Base-by-base conservation (phyloP, 257 asterid species). In the Thymus quinquecostatus region DNA sequence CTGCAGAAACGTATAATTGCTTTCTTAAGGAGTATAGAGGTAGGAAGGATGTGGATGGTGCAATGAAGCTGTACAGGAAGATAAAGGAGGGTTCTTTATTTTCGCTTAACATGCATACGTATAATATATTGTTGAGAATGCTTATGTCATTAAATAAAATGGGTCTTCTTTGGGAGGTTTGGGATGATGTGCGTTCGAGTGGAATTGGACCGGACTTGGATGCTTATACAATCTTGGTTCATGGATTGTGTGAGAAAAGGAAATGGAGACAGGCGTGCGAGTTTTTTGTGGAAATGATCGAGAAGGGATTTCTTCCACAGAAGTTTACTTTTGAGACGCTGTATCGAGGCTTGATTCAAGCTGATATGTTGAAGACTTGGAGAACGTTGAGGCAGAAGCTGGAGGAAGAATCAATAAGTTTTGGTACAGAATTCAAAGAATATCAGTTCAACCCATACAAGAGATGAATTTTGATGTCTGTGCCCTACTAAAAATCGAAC, bases 341-440 rank as follows among this genome's bases (percentile, higher is more conserved):
- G 68, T 88, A 93, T 73, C 73, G 87, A 59, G 97, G 97, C 10
- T 85, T 93, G 85, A 91, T 91, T 70, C 98, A 93, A 66, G 88
- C 96, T 45, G 87, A 89, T 77, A 86, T 86, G 98, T 67, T 90
- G 75, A 87, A 88, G 81, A 90, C 96, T 50, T 93, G 98, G 97
- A 85, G 96, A 74, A 87, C 92, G 74, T 79, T 91, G 83, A 87
- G 91, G 88, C 89, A 86, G 77, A 91, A 92, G 81, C 85, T 92
- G 36, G 96, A 92, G 70, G 96, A 87, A 75, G 98, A 92, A 81
- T 86, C 96, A 3, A 80, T 86, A 45, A 75, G 87, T 45, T 92
- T 89, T 79, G 85, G 86, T 78, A 80, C 82, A 34, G 96, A 92
- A 70, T 92, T 92, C 69, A 86, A 89, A 72, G 82, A 73, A 69